Conservation (phyloP, 306 rosid genomes). For the Datisca glomerata region DNA sequence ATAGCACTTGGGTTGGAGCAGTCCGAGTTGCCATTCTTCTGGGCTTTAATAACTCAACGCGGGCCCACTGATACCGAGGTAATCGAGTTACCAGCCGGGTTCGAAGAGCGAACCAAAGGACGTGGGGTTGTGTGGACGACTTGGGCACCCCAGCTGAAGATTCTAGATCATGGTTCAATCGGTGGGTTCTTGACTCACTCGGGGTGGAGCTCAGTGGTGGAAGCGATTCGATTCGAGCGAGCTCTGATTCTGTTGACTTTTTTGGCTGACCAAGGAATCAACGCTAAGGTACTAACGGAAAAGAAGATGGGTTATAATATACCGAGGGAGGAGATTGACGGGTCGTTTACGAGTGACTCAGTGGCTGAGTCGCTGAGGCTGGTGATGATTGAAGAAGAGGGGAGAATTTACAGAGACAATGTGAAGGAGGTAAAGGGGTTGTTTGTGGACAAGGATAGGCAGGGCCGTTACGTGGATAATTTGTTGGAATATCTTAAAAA, state of each 20-base stretch:
- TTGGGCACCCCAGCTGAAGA: constrained; percentile 49
- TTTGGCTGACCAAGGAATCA: constrained; percentile 15
- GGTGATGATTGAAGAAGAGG: constrained; percentile 23
- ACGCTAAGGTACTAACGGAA: constrained; percentile 18
- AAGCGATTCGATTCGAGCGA: constrained; percentile 8
- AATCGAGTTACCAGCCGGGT: constrained; percentile 34
- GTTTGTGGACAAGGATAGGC: constrained; percentile 7
- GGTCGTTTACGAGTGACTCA: constrained; percentile 13
- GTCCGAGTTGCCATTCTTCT: constrained; percentile 40
- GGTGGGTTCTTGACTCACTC: constrained; percentile 45
- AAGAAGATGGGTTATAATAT: constrained; percentile 17
- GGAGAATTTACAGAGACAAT: constrained; percentile 17
- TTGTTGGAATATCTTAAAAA: constrained; percentile 14
- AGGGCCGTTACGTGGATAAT: constrained; percentile 12
- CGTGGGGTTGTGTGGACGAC: constrained; percentile 29
- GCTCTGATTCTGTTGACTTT: constrained; percentile 11
- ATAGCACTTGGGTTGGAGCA: constrained; percentile 41
- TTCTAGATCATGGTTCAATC: constrained; percentile 34
- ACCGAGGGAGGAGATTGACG: constrained; percentile 19
- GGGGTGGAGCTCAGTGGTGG: constrained; percentile 41
- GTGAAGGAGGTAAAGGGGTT: constrained; percentile 17
- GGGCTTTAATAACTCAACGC: constrained; percentile 31
- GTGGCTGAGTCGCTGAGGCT: constrained; percentile 17
- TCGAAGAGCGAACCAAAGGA: constrained; percentile 28
- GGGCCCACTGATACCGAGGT: constrained; percentile 5